Percentiles rank a stretch among this genome's conserved stretches.
Conservation (phyloP, 2,329 filamentous ascomycete species). For the Colletotrichum spinosum region DNA sequence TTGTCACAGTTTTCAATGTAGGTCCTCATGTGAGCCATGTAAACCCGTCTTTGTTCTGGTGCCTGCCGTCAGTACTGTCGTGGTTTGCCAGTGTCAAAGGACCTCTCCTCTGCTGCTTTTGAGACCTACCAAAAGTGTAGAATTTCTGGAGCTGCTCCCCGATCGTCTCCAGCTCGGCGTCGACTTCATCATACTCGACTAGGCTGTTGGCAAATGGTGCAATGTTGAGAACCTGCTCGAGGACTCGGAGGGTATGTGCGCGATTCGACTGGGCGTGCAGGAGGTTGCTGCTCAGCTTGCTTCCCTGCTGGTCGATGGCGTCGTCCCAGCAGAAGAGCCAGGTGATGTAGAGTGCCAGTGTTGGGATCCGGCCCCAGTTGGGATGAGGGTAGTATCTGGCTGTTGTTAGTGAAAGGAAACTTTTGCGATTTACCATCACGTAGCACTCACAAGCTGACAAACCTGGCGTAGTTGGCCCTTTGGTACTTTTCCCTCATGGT, state of each 20-base stretch:
- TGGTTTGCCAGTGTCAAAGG: background rate
- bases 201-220: background rate
- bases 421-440: background rate
- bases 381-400: conserved; percentile 42
- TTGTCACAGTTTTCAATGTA: conserved; percentile 43
- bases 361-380: conserved; percentile 34
- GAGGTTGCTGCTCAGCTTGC: conserved; percentile 43
- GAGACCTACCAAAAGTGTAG: conserved; percentile 18
- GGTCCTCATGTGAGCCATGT: conserved; percentile 38
- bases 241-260: conserved; percentile 39
- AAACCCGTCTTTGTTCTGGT: conserved; percentile 26
- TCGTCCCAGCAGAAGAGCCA: conserved; percentile 51
- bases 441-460: conserved; percentile 28
- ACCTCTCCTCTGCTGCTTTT: too few relatives aligned
- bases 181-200: conserved; percentile 39
- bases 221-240: conserved; percentile 38
- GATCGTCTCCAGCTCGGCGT: conserved; percentile 42
- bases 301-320: conserved; percentile 45
- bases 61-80: background rate
- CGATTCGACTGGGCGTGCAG: conserved; percentile 43
- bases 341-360: conserved; percentile 42
- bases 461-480: conserved; percentile 23
- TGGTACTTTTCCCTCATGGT: conserved; percentile 24
- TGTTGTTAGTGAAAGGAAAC: background rate
- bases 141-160: conserved; percentile 30